Base-by-base conservation (phyloP, 2,329 filamentous ascomycete species). In the Arthrobotrys sinensis region DNA sequence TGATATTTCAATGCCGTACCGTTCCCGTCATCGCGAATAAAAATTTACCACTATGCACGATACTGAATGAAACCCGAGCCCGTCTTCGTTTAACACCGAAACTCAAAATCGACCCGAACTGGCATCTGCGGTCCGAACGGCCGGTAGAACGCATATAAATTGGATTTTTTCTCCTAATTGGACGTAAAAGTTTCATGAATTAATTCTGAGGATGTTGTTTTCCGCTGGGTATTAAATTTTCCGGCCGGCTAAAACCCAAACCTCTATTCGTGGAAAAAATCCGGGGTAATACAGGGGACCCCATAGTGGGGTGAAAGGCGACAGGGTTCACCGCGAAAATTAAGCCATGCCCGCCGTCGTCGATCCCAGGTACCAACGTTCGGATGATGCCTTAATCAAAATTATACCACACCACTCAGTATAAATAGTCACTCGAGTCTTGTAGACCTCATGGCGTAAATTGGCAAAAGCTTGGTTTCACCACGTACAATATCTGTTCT, bases 181-280 rank as follows among this genome's bases (percentile, higher is more conserved):
- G 46, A 11, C 24, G 19, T 10, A 14, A 50, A 4, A 2, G 46
- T 50, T 50, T 11, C 11, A 28, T 5, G 8, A 24, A 1, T 11
- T 6, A 28, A 2, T 4, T 28, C 24, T 28, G 24, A 28, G 24
- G 24, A 28, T 28, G 24, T 50, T 11, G 7, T 34, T 38, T 62
- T 32, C 66, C 43, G 50, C 14, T 8, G 53, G 16, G 14, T 19
- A 24, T 36, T 34, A 28, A 70, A 70, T 70, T 70, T 63, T 70
- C 66, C 66, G 66, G 32, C 55, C 55, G 55, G 55, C 28, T 24
- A 48, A 52, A 70, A 50, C 21, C 11, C 40, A 52, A 12, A 4
- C 43, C 46, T 38, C 52, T 57, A 72, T 72, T 72, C 68, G 68
- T 72, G 68, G 68, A 72, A 62, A 62, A 72, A 72, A 72, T 40